These are phyloP conservation scores for Noccaea caerulescens DNA, from an alignment of 345 rosid genomes.

Conservation along the genomic window DNA sequence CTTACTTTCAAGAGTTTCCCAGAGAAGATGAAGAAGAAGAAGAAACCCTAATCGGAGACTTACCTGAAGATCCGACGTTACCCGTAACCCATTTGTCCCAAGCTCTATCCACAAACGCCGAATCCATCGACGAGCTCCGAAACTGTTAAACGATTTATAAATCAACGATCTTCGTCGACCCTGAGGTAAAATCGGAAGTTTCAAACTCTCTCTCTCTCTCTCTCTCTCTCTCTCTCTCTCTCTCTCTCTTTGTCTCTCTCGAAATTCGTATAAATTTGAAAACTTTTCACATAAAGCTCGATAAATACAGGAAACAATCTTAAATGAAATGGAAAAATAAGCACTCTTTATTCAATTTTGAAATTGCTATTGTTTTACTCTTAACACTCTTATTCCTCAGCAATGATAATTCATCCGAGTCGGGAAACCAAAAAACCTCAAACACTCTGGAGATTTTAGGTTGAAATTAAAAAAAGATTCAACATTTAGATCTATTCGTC, in stretches of 20 bases:
- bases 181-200: slow-evolving; percentile 8
- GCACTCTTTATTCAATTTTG: slow-evolving; percentile 24
- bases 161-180: slow-evolving; percentile 26
- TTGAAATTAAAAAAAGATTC: background rate
- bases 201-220: background rate
- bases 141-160: background rate
- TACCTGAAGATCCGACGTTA: slow-evolving; percentile 65
- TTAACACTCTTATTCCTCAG: slow-evolving; percentile 16
- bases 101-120: slow-evolving; percentile 56
- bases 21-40: background rate
- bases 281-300: slow-evolving; percentile 4
- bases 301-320: slow-evolving; percentile 3
- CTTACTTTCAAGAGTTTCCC: background rate
- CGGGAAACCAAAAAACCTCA: background rate
- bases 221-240: background rate
- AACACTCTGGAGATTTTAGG: background rate
- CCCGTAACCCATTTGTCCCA: slow-evolving; percentile 82
- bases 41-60: slow-evolving; percentile 12
- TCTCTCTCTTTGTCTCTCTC: background rate
- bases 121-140: slow-evolving; percentile 56
- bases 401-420: background rate
- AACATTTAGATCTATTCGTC: slow-evolving; percentile 32
- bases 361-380: slow-evolving; percentile 5
- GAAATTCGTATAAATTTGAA: background rate
- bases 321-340: background rate